Evolutionary conservation across 2,329 filamentous ascomycete genomes (phyloP).

Genomic region (Sordariomycetes sp.): DNA sequence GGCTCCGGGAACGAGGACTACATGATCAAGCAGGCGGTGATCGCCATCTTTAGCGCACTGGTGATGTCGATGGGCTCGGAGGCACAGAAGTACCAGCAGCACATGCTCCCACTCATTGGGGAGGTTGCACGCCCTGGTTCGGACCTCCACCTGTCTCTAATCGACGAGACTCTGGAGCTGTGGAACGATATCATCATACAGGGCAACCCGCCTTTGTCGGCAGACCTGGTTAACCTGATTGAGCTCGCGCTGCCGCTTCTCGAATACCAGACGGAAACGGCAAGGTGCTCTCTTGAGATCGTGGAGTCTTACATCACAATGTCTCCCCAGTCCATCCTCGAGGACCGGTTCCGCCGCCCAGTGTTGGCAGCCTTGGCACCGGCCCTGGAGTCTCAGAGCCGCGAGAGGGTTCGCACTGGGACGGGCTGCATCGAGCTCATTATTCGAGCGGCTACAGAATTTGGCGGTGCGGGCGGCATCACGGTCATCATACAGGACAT

Average conservation of each 20-base stretch:
- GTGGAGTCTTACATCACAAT: conserved; percentile 62
- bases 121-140: conserved; percentile 70
- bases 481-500: conserved; percentile 55
- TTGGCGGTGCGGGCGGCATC: conserved; percentile 52
- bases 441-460: conserved; percentile 49
- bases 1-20: conserved; percentile 70
- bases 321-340: conserved; percentile 55
- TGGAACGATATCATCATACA: conserved; percentile 69
- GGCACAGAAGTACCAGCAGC: conserved; percentile 65
- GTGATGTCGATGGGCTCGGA: conserved; percentile 76
- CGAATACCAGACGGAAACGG: conserved; percentile 53
- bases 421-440: conserved; percentile 54
- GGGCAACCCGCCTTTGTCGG: conserved; percentile 48
- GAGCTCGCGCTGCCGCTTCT: conserved; percentile 56
- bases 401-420: conserved; percentile 47
- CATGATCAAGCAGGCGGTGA: conserved; percentile 86
- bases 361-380: conserved; percentile 37
- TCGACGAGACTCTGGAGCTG: conserved; percentile 85
- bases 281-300: conserved; percentile 51
- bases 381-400: conserved; percentile 39
- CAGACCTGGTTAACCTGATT: conserved; percentile 52
- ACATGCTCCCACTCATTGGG: conserved; percentile 73
- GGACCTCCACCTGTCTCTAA: conserved; percentile 66
- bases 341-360: conserved; percentile 40
- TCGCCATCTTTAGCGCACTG: conserved; percentile 74